Evolutionary conservation across 306 rosid species (phyloP).

Genomic region (Elaeagnus macrophylla): DNA sequence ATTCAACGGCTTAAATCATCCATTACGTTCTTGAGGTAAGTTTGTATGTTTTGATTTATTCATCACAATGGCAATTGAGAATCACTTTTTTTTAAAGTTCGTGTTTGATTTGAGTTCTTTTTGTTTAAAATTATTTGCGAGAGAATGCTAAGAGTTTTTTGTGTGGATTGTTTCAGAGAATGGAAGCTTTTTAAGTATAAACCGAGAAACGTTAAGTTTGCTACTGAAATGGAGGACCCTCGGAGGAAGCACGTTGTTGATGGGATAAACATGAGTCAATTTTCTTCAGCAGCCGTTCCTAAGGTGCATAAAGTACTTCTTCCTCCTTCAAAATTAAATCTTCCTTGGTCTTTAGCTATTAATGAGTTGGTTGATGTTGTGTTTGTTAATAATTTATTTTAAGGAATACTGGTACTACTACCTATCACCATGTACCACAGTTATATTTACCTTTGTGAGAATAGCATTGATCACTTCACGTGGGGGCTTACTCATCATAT

Average conservation of each 20-base stretch:
- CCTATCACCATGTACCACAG: background rate
- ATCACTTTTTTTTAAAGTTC: background rate
- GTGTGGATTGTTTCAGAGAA: slow-evolving; percentile 46
- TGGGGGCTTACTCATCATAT: too few species aligned
- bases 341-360: background rate
- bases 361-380: background rate
- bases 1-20: slow-evolving; percentile 46
- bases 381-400: background rate
- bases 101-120: background rate
- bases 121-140: background rate
- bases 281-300: slow-evolving; percentile 70
- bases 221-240: slow-evolving; percentile 26
- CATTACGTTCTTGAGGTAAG: slow-evolving; percentile 58
- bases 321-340: too few species aligned
- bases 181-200: slow-evolving; percentile 69
- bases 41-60: background rate
- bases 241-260: slow-evolving; percentile 26
- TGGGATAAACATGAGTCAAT: slow-evolving; percentile 41
- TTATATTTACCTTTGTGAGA: too few species aligned
- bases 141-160: background rate
- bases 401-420: background rate
- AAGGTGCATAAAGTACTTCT: slow-evolving; percentile 35
- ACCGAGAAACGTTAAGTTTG: slow-evolving; percentile 47
- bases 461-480: too few species aligned
- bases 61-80: background rate